Evolutionary conservation across 495 filamentous ascomycete genomes (phyloP), one percentile per base, ranked within the genome.

Genomic region (Aspergillus incahuasiensis): DNA sequence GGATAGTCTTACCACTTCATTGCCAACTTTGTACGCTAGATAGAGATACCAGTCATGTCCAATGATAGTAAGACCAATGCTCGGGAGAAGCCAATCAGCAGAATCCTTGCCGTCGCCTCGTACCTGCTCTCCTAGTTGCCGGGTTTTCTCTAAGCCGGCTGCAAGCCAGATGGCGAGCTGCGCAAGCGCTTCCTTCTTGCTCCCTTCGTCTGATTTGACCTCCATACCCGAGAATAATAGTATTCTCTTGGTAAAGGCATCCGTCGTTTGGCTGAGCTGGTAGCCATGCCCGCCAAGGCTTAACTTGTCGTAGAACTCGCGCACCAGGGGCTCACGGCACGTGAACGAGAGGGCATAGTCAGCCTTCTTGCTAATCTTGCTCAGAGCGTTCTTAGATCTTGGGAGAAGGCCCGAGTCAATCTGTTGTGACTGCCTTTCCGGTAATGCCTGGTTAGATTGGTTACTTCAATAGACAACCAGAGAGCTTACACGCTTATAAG

Each of bases 21-120:
- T 42, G 22, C 49, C 18, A 16, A 42, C 5, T 22, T 25, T 22
- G 20, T 52, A 43, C n/a, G 34, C 49, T 41, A 52, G 20, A 25
- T 52, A 52, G 2, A 11, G 16, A 52, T 28, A 39, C 49, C 49
- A 52, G 35, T 52, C 34, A 28, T 52, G 49, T 3, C 48, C 48
- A 21, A 52, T 41, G 4, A 52, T 40, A 40, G 48, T 52, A 40
- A 21, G 22, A n/a, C n/a, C n/a, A n/a, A n/a, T n/a, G n/a, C n/a
- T n/a, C n/a, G n/a, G n/a, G n/a, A n/a, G n/a, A n/a, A n/a, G n/a
- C n/a, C n/a, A n/a, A n/a, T n/a, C n/a, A n/a, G n/a, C n/a, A n/a
- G n/a, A n/a, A n/a, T n/a, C n/a, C n/a, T n/a, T n/a, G n/a, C n/a
- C n/a, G n/a, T n/a, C n/a, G n/a, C n/a, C n/a, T n/a, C n/a, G n/a